Evolutionary conservation across 345 rosid species (phyloP).

Genomic region (Populus davidiana): DNA sequence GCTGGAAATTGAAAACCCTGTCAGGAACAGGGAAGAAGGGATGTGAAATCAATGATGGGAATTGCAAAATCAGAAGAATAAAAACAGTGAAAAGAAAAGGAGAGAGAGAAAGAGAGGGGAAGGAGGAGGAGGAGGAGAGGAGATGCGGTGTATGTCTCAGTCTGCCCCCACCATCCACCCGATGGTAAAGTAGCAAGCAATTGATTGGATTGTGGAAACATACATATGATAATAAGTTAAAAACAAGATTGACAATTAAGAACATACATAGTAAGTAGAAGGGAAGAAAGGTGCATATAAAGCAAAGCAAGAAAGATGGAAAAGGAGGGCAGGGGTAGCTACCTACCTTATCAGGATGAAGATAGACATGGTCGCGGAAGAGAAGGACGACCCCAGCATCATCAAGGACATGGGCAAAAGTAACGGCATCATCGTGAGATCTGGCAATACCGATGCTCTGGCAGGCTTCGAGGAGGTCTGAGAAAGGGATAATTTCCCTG

Average conservation of each 20-base stretch:
- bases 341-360: constrained; percentile 99
- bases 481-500: constrained; percentile 62
- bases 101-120: background rate
- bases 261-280: background rate
- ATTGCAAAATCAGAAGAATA: background rate
- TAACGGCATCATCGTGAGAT: constrained; percentile 65
- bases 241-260: background rate
- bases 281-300: background rate
- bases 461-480: constrained; percentile 58
- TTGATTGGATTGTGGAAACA: background rate
- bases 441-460: constrained; percentile 65
- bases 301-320: background rate
- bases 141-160: background rate
- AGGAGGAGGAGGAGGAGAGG: background rate
- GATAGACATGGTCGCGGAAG: constrained; percentile 79
- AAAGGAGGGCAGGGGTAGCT: background rate
- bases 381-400: constrained; percentile 85
- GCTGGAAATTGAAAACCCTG: background rate
- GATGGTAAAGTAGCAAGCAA: background rate
- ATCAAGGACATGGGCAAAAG: constrained; percentile 76
- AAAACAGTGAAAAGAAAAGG: background rate
- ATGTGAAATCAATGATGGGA: background rate
- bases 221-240: background rate
- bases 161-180: background rate
- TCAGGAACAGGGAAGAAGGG: background rate